phyloP scores from a whole-genome alignment of 345 rosid genomes.

The Corymbia maculata region DNA sequence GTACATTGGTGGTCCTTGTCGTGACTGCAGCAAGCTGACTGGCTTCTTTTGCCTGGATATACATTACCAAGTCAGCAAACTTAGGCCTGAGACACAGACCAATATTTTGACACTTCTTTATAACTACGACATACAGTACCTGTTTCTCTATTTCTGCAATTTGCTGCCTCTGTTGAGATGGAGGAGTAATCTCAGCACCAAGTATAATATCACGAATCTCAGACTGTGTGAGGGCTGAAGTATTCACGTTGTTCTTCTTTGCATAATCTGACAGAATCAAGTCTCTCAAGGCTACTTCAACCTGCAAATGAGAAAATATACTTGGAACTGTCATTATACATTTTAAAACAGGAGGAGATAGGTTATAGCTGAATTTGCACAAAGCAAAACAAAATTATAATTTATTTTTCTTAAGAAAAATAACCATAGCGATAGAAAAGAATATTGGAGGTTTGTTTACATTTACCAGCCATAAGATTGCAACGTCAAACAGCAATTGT shows the following conservation, averaged over 20 bases:
- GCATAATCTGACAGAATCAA: constrained; percentile 92
- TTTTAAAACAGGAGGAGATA: background rate
- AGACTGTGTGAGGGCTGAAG: constrained; percentile 92
- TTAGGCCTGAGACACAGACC: background rate
- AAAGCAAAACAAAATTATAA: background rate
- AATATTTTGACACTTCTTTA: background rate
- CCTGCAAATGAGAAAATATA: constrained; percentile 22
- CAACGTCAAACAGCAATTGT: background rate
- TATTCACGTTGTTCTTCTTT: constrained; percentile 96
- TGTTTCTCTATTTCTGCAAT: constrained; percentile 95
- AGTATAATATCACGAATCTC: constrained; percentile 96
- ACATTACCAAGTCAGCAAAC: background rate
- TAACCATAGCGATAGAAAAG: background rate
- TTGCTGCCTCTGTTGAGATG: constrained; percentile 95
- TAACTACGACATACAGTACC: constrained; percentile 22
- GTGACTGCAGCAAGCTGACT: constrained; percentile 93
- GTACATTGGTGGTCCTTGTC: constrained; percentile 84
- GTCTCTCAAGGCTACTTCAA: constrained; percentile 90
- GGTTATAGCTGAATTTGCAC: background rate
- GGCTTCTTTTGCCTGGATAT: constrained; percentile 79
- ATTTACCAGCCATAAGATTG: background rate
- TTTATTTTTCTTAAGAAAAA: background rate
- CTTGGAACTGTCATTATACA: background rate
- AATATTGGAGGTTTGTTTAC: background rate
- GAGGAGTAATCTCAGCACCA: constrained; percentile 99